These are phyloP conservation scores for Amphibolis antarctica DNA, from an alignment of 106 monocot species.

Conservation along the genomic window DNA sequence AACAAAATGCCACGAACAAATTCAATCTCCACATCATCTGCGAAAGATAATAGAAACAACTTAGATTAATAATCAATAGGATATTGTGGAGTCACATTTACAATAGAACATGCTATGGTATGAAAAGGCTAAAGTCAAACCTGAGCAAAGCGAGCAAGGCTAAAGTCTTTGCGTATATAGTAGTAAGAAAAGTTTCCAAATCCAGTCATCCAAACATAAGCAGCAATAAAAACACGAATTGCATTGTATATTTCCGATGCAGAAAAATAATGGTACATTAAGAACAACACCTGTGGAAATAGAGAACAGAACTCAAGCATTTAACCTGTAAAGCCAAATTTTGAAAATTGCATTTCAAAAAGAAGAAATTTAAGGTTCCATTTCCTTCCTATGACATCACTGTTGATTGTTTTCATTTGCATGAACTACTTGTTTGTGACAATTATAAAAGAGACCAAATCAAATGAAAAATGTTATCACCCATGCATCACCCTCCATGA, in stretches of 20 bases:
- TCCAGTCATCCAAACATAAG: conserved; percentile 98
- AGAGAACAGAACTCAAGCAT: background rate
- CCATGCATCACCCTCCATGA: too few relatives aligned
- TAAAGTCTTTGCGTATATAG: conserved; percentile 86
- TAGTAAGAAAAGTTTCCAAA: conserved; percentile 98
- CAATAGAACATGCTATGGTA: background rate
- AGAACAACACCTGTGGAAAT: conserved; percentile 58
- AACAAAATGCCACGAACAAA: conserved; percentile 80
- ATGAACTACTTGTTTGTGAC: too few relatives aligned
- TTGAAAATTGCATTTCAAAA: background rate
- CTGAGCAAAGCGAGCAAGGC: conserved; percentile 83
- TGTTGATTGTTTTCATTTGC: too few relatives aligned
- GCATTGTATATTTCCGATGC: conserved; percentile 92
- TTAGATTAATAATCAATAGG: background rate
- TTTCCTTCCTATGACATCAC: too few relatives aligned
- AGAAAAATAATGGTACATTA: conserved; percentile 98
- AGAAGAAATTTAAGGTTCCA: too few relatives aligned
- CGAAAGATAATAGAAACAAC: conserved; percentile 7
- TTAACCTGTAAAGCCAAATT: background rate
- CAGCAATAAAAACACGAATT: conserved; percentile 89
- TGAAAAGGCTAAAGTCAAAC: conserved; percentile 11
- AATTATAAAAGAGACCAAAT: too few relatives aligned
- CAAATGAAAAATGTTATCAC: too few relatives aligned
- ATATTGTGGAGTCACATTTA: background rate
- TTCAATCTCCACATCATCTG: conserved; percentile 99